Base-by-base conservation (phyloP, 179 eudicot species). In the Kewa caespitosa region DNA sequence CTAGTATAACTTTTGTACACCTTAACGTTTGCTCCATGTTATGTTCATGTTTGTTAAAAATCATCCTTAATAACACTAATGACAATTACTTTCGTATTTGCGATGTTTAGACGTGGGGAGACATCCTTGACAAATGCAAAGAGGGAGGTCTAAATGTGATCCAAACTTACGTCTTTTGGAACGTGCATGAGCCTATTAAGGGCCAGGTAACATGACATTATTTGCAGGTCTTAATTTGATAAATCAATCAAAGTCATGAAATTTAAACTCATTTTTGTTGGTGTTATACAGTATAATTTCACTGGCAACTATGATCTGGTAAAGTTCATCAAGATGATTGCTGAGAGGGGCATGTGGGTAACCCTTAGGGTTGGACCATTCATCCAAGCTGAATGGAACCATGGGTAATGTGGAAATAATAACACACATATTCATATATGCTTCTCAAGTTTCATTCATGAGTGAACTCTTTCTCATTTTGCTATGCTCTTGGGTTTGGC, bases 121-220 rank as follows among this genome's bases (percentile, higher is more conserved):
- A 83, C 28, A 25, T 95, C 76, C 83, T 95, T 41, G 75, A 65
- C 18, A 85, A 79, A 84, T 88, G 93, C 27, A 93, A 87, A 76
- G 85, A 76, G 17, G 99, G 99, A 75, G 99, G 99, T 23, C 59
- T 93, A 48, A 95, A 93, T 74, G 75, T 85, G 42, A 86, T 95
- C 67, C 88, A 87, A 74, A 93, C 99, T 46, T 95, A 95, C 38
- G 93, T 90, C 66, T 95, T 95, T 76, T 95, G 99, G 99, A 95
- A 95, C 72, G 61, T 87, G 30, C 99, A 95, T 66, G 99, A 95
- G 84, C 95, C 99, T 34, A 72, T 83, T 28, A 87, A 91, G 67
- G 98, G 98, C 79, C 80, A 89, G 93, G 99, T 94, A 75, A 60
- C 15, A 74, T 50, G 38, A 9, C 60, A 27, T 4, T 68, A 12